Percentiles rank a stretch among this genome's conserved stretches.
phyloP scores from a whole-genome alignment of 2,329 filamentous ascomycete genomes.

The Nigrograna mackinnonii region DNA sequence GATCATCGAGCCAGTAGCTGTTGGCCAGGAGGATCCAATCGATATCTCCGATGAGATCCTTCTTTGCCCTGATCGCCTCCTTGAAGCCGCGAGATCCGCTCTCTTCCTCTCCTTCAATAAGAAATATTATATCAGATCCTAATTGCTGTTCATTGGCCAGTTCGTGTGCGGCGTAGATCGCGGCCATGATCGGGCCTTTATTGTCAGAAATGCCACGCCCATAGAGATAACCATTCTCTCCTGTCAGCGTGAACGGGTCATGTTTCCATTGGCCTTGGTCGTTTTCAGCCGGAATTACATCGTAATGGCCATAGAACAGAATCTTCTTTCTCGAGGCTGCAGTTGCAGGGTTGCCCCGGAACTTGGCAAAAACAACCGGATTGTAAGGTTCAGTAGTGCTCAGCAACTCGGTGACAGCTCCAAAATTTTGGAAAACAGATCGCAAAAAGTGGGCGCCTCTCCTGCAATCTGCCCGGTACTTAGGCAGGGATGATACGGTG shows the following conservation, averaged over 20 bases:
- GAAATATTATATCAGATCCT: constrained; percentile 85
- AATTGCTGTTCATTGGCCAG: constrained; percentile 81
- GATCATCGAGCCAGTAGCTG: constrained; percentile 97
- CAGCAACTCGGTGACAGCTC: constrained; percentile 81
- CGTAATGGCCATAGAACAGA: constrained; percentile 97
- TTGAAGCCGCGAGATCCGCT: constrained; percentile 90
- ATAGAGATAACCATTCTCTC: constrained; percentile 90
- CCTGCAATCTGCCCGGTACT: constrained; percentile 89
- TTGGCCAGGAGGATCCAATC: constrained; percentile 96
- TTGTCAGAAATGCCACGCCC: constrained; percentile 97
- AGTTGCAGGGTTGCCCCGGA: constrained; percentile 73
- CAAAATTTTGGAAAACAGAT: constrained; percentile 87
- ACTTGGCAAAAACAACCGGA: constrained; percentile 90
- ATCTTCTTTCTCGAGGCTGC: constrained; percentile 77
- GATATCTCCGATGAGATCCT: constrained; percentile 82
- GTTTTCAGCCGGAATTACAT: constrained; percentile 88
- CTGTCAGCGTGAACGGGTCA: constrained; percentile 88
- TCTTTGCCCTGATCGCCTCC: constrained; percentile 77
- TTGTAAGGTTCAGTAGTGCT: constrained; percentile 78
- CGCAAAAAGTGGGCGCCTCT: constrained; percentile 90
- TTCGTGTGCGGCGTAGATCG: constrained; percentile 90
- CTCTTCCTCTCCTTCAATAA: constrained; percentile 97
- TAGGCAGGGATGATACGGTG: constrained; percentile 83
- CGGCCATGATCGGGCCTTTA: constrained; percentile 93
- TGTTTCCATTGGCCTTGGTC: constrained; percentile 81